Percentiles rank a stretch among this genome's conserved stretches.
Evolutionary conservation across 1,284 basidiomycete species (phyloP).

Genomic region (Apiotrichum brassicae): DNA sequence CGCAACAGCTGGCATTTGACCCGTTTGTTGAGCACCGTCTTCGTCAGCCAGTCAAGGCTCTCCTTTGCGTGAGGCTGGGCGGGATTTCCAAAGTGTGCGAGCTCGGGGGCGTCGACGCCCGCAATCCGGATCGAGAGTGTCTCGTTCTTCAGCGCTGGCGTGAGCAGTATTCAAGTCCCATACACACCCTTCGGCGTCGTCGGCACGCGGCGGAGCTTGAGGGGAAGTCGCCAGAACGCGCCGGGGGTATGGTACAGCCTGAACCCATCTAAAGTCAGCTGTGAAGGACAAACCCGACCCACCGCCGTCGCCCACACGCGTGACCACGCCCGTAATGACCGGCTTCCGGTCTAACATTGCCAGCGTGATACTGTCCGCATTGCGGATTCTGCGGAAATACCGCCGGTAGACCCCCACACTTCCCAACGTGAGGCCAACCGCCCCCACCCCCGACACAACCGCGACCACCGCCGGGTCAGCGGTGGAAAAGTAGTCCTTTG

Average conservation of each 20-base stretch:
- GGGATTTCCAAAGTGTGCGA: conserved; percentile 68
- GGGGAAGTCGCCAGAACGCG: conserved; percentile 62
- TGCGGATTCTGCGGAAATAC: conserved; percentile 58
- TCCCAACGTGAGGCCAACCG: conserved; percentile 47
- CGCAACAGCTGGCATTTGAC: conserved; percentile 57
- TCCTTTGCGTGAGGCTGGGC: conserved; percentile 66
- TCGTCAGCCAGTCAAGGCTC: conserved; percentile 63
- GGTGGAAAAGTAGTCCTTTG: neutral
- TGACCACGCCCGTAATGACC: conserved; percentile 68
- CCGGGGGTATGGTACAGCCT: conserved; percentile 73
- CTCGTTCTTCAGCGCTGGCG: conserved; percentile 62
- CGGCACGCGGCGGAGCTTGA: conserved; percentile 64
- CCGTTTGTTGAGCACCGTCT: conserved; percentile 52
- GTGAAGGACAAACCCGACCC: conserved; percentile 10
- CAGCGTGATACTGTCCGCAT: conserved; percentile 60
- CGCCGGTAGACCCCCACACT: conserved; percentile 51
- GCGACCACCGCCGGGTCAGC: conserved; percentile 32
- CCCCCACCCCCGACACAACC: conserved; percentile 28
- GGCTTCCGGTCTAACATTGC: conserved; percentile 53
- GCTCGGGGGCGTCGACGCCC: conserved; percentile 84
- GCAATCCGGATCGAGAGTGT: conserved; percentile 79
- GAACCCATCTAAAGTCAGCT: conserved; percentile 49
- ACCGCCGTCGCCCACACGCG: conserved; percentile 69
- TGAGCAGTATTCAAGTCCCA: neutral
- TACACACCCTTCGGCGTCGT: conserved; percentile 55